These are phyloP conservation scores for Rhizopogon rudus DNA, from an alignment of 768 basidiomycete species.

Conservation along the genomic window DNA sequence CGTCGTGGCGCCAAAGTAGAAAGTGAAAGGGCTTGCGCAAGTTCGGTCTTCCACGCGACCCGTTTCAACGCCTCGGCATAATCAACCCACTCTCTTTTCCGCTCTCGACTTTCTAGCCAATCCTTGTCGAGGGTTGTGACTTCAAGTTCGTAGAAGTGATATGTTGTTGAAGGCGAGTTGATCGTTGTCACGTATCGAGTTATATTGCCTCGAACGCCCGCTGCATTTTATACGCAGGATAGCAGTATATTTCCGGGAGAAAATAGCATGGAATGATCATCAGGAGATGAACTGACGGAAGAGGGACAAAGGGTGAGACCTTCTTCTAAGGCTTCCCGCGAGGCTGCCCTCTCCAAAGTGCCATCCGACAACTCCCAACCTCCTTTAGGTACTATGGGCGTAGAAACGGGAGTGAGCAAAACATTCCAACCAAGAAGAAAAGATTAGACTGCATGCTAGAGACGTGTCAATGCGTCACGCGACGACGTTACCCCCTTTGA, in stretches of 20 bases:
- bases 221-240: conserved; percentile 34
- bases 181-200: conserved; percentile 84
- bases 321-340: conserved; percentile 93
- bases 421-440: background rate
- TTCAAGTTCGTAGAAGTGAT: conserved; percentile 90
- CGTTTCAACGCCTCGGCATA: conserved; percentile 73
- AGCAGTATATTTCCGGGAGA: conserved; percentile 23
- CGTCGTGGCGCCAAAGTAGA: conserved; percentile 64
- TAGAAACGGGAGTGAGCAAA: background rate
- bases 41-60: conserved; percentile 81
- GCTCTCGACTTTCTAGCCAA: conserved; percentile 79
- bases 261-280: conserved; percentile 45
- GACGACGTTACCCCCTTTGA: background rate
- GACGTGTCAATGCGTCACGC: background rate
- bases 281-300: conserved; percentile 71
- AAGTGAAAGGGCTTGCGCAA: conserved; percentile 67
- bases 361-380: conserved; percentile 85
- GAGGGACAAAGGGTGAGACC: conserved; percentile 84
- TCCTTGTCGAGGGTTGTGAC: conserved; percentile 70
- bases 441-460: conserved; percentile 6
- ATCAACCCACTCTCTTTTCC: conserved; percentile 84
- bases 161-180: conserved; percentile 71
- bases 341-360: conserved; percentile 81
- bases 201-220: conserved; percentile 83
- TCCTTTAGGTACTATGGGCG: conserved; percentile 77